Percentiles rank a stretch among this genome's conserved stretches.
These are phyloP conservation scores for Alliaria petiolata DNA, from an alignment of 345 rosid genomes.

Conservation along the genomic window DNA sequence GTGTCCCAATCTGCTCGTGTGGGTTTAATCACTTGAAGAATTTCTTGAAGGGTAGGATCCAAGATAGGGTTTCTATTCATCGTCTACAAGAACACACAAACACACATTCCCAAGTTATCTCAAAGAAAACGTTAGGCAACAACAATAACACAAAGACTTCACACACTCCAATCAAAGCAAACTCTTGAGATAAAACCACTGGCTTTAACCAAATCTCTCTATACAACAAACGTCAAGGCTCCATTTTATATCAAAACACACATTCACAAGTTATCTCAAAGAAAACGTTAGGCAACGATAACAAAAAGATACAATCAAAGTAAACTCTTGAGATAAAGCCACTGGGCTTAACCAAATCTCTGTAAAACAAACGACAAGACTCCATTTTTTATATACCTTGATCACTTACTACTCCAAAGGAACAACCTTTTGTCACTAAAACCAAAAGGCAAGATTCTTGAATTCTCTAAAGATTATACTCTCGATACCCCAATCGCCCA, in stretches of 20 bases:
- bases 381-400: not conserved
- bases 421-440: constrained; percentile 21
- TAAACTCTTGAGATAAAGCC: not conserved
- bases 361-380: not conserved
- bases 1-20: constrained; percentile 46
- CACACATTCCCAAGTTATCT: constrained; percentile 12
- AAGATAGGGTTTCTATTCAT: constrained; percentile 45
- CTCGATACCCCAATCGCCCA: not conserved
- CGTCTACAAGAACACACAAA: constrained; percentile 19
- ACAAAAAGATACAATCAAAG: not conserved
- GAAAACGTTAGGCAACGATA: not conserved
- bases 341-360: not conserved
- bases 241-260: not conserved
- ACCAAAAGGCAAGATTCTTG: not conserved
- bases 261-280: constrained; percentile 11
- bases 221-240: not conserved
- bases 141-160: not conserved
- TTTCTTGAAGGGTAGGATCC: constrained; percentile 50
- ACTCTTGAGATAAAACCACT: not conserved
- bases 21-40: constrained; percentile 61
- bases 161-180: not conserved
- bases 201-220: not conserved
- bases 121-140: not conserved
- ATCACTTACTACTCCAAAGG: constrained; percentile 4
- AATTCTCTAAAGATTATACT: not conserved